phyloP scores from a whole-genome alignment of 176 grass and related monocot genomes.

The barley (Hordeum vulgare) region MorexV3_pseudomolecules_assembly NC_058523.1:516272703-516273202 shows the following conservation, averaged over 20 bases:
- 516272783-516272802: conserved; percentile 28
- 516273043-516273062: conserved; percentile 95
- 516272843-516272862: conserved; percentile 19
- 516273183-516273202: neutral
- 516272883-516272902: conserved; percentile 22
- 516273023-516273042: conserved; percentile 88
- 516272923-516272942: conserved; percentile 51
- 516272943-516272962: conserved; percentile 82
- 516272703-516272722: neutral
- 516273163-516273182: neutral
- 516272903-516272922: conserved; percentile 36
- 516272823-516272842: conserved; percentile 27
- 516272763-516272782: neutral
- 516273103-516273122: conserved; percentile 6
- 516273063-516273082: conserved; percentile 78
- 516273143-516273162: neutral
- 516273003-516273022: conserved; percentile 91
- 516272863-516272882: conserved; percentile 23
- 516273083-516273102: conserved; percentile 11
- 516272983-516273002: conserved; percentile 98
- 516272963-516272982: conserved; percentile 78
- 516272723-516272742: neutral
- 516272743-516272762: neutral
- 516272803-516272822: conserved; percentile 11
- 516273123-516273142: neutral